Evolutionary conservation across 768 basidiomycete genomes (phyloP), one percentile per base, ranked within the genome.

Genomic region (Lyophyllum semitale): DNA sequence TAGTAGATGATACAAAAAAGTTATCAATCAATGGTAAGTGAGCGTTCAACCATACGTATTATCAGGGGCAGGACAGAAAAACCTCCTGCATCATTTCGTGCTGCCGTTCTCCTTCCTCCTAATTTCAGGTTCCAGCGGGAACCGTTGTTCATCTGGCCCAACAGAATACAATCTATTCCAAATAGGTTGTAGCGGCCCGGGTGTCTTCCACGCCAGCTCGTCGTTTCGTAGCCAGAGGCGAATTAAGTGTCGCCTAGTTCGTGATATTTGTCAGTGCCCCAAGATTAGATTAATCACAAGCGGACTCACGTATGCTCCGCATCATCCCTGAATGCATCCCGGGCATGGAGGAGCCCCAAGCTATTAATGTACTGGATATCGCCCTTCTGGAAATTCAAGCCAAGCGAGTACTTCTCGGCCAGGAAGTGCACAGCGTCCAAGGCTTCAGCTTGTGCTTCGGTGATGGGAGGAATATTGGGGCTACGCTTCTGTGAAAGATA

Each of bases 291-390:
- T 12, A 32, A n/a, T 13, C 9, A 32, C 12, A 41, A 7, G 1
- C 4, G 25, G 11, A 71, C 77, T 57, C 56, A 78, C 78, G 71
- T 73, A 48, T 78, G 70, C 57, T 74, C 67, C n/a, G 64, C 61
- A 46, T 72, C 72, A 58, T 79, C 78, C 30, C 63, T 59, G 58
- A 79, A 79, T 8, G 67, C 76, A 55, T 79, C 78, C 50, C 78
- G 58, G 12, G 76, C 76, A 59, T 79, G 78, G 45, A 79, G 64
- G 41, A 79, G 56, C 0, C 76, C 71, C 58, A 79, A 55, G 54
- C 72, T 77, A 58, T 78, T 79, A 65, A 79, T 77, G 60, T 78
- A 79, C 58, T 79, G 78, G 30, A 79, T 77, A 56, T 79, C 78
- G 35, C 78, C 78, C 58, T 78, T 79, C 60, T 76, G 69, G 68